These are phyloP conservation scores for Starmerella bacillaris DNA, from an alignment of 805 yeast genomes.

Conservation along the genomic window DNA sequence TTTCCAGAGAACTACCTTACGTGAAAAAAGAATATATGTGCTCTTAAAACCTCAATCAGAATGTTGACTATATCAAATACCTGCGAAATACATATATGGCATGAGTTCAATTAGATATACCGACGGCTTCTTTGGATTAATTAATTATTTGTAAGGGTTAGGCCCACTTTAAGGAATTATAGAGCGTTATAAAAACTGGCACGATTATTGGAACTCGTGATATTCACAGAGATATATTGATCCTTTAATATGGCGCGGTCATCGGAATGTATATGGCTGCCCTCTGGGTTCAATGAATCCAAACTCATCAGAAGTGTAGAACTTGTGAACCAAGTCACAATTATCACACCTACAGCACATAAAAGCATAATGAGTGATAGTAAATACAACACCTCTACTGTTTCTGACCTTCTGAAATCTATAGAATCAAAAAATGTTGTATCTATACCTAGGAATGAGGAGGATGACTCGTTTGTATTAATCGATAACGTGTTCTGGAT, in stretches of 20 bases:
- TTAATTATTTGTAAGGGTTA: no score
- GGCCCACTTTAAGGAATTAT: no score
- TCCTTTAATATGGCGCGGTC: constrained; percentile 1
- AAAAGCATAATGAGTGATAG: neutral
- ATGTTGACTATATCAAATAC: no score
- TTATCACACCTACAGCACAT: constrained; percentile 2
- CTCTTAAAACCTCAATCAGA: no score
- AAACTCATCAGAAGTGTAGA: constrained; percentile 1
- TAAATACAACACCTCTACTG: neutral
- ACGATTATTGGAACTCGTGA: no score
- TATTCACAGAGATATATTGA: no score
- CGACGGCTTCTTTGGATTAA: no score
- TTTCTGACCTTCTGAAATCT: constrained; percentile 1
- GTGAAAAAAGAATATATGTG: no score
- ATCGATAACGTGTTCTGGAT: constrained; percentile 2
- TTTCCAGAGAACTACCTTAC: no score
- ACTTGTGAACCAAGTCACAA: constrained; percentile 1
- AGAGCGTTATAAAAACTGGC: no score
- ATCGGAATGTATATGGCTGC: constrained; percentile 7
- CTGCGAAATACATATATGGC: no score
- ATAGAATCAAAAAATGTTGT: constrained; percentile 1
- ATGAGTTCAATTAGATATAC: no score
- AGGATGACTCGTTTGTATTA: constrained; percentile 3
- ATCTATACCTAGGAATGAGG: constrained; percentile 4
- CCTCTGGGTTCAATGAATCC: neutral